A percentile compares a stretch with the other conserved stretches of the same genome.
Evolutionary conservation across 177 flowering plant species (phyloP).

Genomic region (Vitis hybrid): DNA sequence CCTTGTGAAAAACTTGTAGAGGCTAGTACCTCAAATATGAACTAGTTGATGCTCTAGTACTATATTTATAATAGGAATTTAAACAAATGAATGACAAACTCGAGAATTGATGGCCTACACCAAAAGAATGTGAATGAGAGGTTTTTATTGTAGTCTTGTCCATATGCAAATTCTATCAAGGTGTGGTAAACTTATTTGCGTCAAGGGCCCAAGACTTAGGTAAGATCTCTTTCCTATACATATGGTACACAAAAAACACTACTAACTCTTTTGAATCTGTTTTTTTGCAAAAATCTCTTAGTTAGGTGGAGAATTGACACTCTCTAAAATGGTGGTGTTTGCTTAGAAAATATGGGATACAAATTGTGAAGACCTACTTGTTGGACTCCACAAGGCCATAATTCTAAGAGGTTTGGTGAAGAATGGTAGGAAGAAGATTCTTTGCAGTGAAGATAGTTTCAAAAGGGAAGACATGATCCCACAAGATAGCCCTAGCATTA

Average conservation of each 20-base stretch:
- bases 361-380: conserved; percentile 55
- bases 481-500: conserved; percentile 38
- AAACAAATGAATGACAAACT: conserved; percentile 30
- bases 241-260: no score
- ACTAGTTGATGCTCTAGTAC: no score
- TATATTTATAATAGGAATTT: no score
- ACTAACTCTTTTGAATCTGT: background rate
- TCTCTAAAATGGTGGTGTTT: conserved; percentile 58
- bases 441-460: conserved; percentile 42
- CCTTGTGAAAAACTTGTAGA: no score
- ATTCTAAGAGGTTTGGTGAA: conserved; percentile 50
- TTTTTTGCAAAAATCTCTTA: conserved; percentile 56
- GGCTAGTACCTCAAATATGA: no score
- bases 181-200: conserved; percentile 66
- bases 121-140: conserved; percentile 80
- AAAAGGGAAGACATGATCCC: conserved; percentile 57
- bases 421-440: conserved; percentile 49
- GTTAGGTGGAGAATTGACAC: conserved; percentile 66
- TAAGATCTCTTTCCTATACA: conserved; percentile 13
- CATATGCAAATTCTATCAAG: conserved; percentile 57
- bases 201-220: conserved; percentile 77
- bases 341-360: conserved; percentile 67
- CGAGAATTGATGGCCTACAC: conserved; percentile 49
- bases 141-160: conserved; percentile 68
- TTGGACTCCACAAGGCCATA: conserved; percentile 65